Evolutionary conservation across 495 filamentous ascomycete species (phyloP).

Genomic region (Halenospora varia): DNA sequence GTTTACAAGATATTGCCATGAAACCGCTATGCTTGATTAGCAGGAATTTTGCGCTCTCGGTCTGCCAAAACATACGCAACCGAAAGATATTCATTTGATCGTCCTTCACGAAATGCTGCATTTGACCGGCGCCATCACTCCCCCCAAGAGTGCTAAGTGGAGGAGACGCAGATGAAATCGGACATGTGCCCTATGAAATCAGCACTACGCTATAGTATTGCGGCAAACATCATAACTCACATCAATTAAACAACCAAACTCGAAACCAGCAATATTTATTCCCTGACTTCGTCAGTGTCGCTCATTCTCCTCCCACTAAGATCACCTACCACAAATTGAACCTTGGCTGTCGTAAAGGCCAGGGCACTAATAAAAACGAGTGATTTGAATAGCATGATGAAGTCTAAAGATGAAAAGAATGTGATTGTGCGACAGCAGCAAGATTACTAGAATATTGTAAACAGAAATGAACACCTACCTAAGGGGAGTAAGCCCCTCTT

Average conservation of each 20-base stretch:
- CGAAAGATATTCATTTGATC: constrained; percentile 53
- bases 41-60: neutral
- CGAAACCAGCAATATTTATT: constrained; percentile 40
- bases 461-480: neutral
- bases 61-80: constrained; percentile 28
- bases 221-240: constrained; percentile 25
- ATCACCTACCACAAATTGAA: neutral
- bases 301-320: neutral
- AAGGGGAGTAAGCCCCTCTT: neutral
- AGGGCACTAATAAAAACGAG: neutral
- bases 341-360: neutral
- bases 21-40: constrained; percentile 36
- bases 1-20: constrained; percentile 50
- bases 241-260: constrained; percentile 48
- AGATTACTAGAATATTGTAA: neutral
- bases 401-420: neutral
- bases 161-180: constrained; percentile 29
- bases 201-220: neutral
- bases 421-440: neutral
- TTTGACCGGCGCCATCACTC: constrained; percentile 41
- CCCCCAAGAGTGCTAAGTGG: constrained; percentile 29
- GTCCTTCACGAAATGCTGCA: constrained; percentile 51
- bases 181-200: constrained; percentile 14
- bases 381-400: neutral
- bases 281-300: neutral